phyloP scores from a whole-genome alignment of 331 rosid species.

The Erythrophleum ivorense region DNA sequence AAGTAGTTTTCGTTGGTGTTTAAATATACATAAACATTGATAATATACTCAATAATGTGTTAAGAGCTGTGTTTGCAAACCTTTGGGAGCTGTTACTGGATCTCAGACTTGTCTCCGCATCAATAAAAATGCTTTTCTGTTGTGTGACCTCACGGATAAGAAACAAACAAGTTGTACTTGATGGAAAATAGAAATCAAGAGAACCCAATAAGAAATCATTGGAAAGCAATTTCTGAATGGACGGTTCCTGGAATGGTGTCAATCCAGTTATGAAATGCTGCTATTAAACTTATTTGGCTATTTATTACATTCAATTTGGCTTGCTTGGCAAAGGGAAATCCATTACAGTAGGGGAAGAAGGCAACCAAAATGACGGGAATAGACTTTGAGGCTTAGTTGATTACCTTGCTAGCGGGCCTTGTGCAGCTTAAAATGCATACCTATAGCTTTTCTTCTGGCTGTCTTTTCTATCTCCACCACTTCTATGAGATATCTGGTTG shows the following conservation, averaged over 20 bases:
- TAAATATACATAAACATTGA: background rate
- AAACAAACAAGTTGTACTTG: conserved; percentile 20
- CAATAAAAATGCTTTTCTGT: background rate
- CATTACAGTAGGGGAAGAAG: conserved; percentile 9
- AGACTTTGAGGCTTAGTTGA: background rate
- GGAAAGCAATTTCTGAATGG: background rate
- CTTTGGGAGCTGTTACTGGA: background rate
- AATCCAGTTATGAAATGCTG: conserved; percentile 24
- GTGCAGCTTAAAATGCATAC: background rate
- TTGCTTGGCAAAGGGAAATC: conserved; percentile 23
- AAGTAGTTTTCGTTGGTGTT: background rate
- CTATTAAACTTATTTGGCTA: background rate
- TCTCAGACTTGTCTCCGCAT: background rate
- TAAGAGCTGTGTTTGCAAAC: conserved; percentile 8
- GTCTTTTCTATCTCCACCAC: background rate
- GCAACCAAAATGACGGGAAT: conserved; percentile 16
- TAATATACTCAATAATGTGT: background rate
- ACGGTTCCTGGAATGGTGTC: conserved; percentile 15
- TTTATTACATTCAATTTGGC: background rate
- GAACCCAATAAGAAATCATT: background rate
- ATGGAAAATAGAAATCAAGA: conserved; percentile 4
- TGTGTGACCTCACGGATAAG: conserved; percentile 18
- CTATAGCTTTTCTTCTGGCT: background rate
- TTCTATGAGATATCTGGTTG: background rate
- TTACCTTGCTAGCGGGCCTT: background rate